A percentile compares a stretch with the other conserved stretches of the same genome.
phyloP scores from a whole-genome alignment of 2,329 filamentous ascomycete genomes.

The Ascochyta fabae region DNA sequence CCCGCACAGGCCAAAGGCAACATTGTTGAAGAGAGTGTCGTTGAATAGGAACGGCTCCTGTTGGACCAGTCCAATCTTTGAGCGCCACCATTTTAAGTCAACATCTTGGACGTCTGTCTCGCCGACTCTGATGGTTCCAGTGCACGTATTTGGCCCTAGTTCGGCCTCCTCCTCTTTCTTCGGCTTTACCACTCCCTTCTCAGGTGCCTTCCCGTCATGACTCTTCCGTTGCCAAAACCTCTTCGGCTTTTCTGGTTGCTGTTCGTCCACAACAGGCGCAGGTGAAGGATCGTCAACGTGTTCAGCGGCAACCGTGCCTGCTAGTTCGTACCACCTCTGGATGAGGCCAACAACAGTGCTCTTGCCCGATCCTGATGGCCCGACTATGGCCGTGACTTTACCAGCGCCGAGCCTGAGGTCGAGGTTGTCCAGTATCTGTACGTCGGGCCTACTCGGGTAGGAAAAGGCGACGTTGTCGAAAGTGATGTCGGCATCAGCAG shows the following conservation, averaged over 20 bases:
- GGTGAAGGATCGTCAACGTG: conserved; percentile 7
- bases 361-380: conserved; percentile 75
- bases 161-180: conserved; percentile 26
- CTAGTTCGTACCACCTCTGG: conserved; percentile 73
- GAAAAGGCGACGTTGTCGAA: conserved; percentile 47
- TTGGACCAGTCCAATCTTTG: conserved; percentile 53
- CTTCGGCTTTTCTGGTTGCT: conserved; percentile 19
- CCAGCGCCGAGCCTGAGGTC: conserved; percentile 66
- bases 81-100: conserved; percentile 54
- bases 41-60: conserved; percentile 53
- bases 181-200: neutral
- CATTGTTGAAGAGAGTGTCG: conserved; percentile 49
- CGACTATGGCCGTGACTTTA: conserved; percentile 76
- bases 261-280: neutral
- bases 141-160: conserved; percentile 41
- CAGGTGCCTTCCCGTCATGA: neutral
- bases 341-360: conserved; percentile 75
- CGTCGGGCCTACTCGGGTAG: conserved; percentile 60
- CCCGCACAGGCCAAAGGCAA: conserved; percentile 48
- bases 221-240: conserved; percentile 19
- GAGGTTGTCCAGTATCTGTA: conserved; percentile 68
- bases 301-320: conserved; percentile 28
- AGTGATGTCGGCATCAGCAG: conserved; percentile 41
- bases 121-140: conserved; percentile 41
- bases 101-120: conserved; percentile 35